Base-by-base conservation (phyloP, 257 asterid species). In the Paulownia fortunei region DNA sequence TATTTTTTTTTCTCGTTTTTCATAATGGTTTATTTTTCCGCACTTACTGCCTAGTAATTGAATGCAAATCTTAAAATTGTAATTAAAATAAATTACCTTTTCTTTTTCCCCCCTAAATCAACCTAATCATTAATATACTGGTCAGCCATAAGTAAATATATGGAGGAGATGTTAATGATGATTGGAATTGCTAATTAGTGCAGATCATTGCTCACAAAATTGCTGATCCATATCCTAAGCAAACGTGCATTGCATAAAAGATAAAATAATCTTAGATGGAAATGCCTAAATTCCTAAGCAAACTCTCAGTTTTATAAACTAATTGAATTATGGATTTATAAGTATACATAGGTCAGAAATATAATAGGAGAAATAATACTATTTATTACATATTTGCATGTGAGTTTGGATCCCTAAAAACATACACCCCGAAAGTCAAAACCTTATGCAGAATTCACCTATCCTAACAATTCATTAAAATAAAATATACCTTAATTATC, bases 351-450 rank as follows among this genome's bases (percentile, higher is more conserved):
- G 13, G 62, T 5, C 30, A 55, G 30, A 55, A 18, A 18, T 55
- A 18, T 19, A 55, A 55, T 55, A 18, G 32, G 37, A 67, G 56
- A 54, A 36, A 55, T 72, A 18, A 19, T 12, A 39, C 36, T 34
- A 34, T 18, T 27, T 4, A 2, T 58, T 5, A 34, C 59, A 59
- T 24, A 59, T 59, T 39, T 58, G 70, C 78, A 73, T 73, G 70
- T 73, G 59, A 15, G 60, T 8, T 58, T 42, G 47, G 70, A 73
- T 73, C 78, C 70, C 61, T 3, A 73, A 58, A 60, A n/a, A 63
- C 73, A 66, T 76, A 60, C 42, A 59, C 55, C 37, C 46, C 13
- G 15, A 47, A 59, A 63, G 82, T 70, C 82, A 70, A 78, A 70
- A 59, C 71, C 73, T 51, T 55, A 55, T 18, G 18, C 69, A 59